Conservation (phyloP, 805 yeast species). For the Pichia cabralensis region DNA sequence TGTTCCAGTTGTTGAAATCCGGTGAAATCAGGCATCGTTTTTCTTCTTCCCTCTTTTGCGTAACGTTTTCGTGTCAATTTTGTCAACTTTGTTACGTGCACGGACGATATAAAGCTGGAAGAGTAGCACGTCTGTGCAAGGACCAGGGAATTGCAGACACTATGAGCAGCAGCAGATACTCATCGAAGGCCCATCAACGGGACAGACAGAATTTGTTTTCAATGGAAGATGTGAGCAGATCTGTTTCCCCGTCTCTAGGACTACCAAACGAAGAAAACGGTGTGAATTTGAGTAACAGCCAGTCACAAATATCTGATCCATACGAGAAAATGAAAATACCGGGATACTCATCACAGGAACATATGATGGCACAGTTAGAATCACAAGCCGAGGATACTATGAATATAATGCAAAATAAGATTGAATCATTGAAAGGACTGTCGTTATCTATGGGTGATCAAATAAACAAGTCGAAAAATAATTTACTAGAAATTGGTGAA, state of each 20-base stretch:
- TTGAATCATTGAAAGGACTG: constrained; percentile 44
- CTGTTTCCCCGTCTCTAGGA: constrained; percentile 6
- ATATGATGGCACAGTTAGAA: constrained; percentile 49
- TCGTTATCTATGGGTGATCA: constrained; percentile 56
- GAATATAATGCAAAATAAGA: constrained; percentile 42
- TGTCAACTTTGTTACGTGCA: no score
- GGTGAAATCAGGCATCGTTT: no score
- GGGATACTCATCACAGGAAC: constrained; percentile 35
- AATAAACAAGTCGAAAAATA: constrained; percentile 30
- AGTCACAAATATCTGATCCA: constrained; percentile 1
- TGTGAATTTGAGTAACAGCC: no score
- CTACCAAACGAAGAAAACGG: constrained; percentile 20
- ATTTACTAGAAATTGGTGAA: constrained; percentile 18
- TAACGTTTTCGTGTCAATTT: no score
- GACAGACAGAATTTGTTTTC: constrained; percentile 8
- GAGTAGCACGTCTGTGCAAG: background rate
- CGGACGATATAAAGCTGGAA: no score
- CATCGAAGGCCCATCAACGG: constrained; percentile 7
- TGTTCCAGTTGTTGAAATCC: no score
- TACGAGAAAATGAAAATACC: constrained; percentile 13
- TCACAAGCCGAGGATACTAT: constrained; percentile 56
- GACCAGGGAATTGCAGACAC: no score
- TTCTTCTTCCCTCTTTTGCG: no score
- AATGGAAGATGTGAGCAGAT: constrained; percentile 4
- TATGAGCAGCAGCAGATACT: constrained; percentile 12